A percentile compares a stretch with the other conserved stretches of the same genome.
Evolutionary conservation across 2,329 filamentous ascomycete species (phyloP).

Genomic region (Acrodontium crateriforme): DNA sequence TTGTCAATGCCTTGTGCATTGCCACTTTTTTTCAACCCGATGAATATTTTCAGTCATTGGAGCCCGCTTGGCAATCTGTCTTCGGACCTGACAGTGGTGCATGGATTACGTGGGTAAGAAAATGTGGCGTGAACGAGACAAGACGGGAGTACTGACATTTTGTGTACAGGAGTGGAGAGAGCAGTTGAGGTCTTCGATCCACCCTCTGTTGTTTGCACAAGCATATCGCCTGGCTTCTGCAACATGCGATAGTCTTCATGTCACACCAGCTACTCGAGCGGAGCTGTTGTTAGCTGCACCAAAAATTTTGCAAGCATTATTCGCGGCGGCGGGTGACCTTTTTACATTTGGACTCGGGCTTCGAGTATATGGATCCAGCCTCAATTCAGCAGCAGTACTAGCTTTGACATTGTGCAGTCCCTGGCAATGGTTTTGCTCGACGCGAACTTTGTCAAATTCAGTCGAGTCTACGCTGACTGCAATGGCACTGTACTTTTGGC

Average conservation of each 20-base stretch:
- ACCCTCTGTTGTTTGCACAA: conserved; percentile 72
- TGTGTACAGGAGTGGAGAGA: conserved; percentile 74
- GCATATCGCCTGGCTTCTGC: conserved; percentile 53
- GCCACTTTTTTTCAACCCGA: conserved; percentile 95
- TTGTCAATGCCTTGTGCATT: conserved; percentile 64
- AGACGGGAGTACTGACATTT: neutral
- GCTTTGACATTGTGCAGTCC: conserved; percentile 64
- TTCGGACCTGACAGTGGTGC: conserved; percentile 67
- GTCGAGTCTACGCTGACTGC: conserved; percentile 81
- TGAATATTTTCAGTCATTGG: conserved; percentile 90
- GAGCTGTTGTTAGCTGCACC: conserved; percentile 59
- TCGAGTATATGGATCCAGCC: no score
- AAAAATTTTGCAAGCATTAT: conserved; percentile 59
- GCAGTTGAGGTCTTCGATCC: conserved; percentile 75
- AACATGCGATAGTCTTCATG: conserved; percentile 40
- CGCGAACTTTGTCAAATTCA: conserved; percentile 85
- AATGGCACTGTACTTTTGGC: conserved; percentile 69
- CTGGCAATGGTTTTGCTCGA: conserved; percentile 95
- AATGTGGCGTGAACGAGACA: neutral
- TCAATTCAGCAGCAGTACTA: no score
- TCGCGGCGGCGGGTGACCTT: conserved; percentile 69
- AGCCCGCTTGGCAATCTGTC: conserved; percentile 81
- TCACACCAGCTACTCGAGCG: conserved; percentile 44
- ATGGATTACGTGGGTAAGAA: conserved; percentile 84
- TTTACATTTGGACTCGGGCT: conserved; percentile 89